A percentile compares a stretch with the other conserved stretches of the same genome.
phyloP scores from a whole-genome alignment of 345 rosid genomes.

The Cochlearia excelsa region DNA sequence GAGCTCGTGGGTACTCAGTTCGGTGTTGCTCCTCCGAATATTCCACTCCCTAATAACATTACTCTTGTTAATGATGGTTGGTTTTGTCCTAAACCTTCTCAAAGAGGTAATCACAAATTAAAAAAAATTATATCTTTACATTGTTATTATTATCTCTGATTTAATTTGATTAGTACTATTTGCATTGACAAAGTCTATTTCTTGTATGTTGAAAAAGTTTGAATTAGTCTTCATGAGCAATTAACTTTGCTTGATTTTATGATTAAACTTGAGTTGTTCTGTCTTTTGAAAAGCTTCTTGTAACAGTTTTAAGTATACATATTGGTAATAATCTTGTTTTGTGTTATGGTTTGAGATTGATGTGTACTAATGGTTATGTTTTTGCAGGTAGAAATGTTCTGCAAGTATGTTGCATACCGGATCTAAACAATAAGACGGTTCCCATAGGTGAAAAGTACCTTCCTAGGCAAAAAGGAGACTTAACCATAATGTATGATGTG shows the following conservation, averaged over 20 bases:
- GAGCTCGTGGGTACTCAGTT: conserved; percentile 87
- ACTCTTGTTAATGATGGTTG: conserved; percentile 80
- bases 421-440: conserved; percentile 36
- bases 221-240: too few relatives aligned
- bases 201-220: too few relatives aligned
- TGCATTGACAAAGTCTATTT: too few relatives aligned
- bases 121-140: neutral
- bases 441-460: conserved; percentile 45
- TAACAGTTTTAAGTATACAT: too few relatives aligned
- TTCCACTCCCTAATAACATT: conserved; percentile 69
- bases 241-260: too few relatives aligned
- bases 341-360: conserved; percentile 15
- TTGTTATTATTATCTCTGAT: neutral
- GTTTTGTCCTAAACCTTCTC: conserved; percentile 48
- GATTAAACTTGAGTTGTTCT: too few relatives aligned
- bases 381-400: conserved; percentile 50
- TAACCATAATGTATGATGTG: conserved; percentile 87
- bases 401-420: conserved; percentile 65
- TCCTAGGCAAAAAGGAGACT: conserved; percentile 73
- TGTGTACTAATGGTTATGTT: neutral
- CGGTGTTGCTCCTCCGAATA: conserved; percentile 58
- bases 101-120: conserved; percentile 42
- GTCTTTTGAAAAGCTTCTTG: too few relatives aligned
- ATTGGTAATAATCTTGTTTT: neutral
- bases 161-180: neutral